Base-by-base conservation (phyloP, 352 stramenopile species). In the Elongisporangium anandrum region DNA sequence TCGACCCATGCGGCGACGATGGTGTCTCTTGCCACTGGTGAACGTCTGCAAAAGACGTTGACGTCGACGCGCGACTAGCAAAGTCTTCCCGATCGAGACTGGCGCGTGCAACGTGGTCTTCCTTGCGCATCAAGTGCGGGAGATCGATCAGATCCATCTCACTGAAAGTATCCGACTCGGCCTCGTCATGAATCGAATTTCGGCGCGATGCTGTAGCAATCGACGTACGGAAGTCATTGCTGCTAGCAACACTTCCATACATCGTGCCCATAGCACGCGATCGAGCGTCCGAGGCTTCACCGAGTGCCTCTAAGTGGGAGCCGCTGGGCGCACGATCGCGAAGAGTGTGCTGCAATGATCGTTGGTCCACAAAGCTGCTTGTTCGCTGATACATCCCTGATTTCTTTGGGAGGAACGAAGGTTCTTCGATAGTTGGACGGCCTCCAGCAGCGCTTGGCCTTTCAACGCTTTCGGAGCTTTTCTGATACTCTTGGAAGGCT, bases 71-170 rank as follows among this genome's bases (percentile, higher is more conserved):
- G 29, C 29, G 29, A 8, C 29, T 41, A 8, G 29, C 29, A 15
- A 41, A 41, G 5, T 52, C 19, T 52, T 52, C 48, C 19, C 48
- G 22, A 26, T 52, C 19, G 48, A 26, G 19, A 52, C 48, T 52
- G 4, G 48, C 10, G 50, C 60, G 57, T 19, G 52, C 48, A 5
- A 54, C 56, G 22, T 66, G 64, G 54, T 88, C 65, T 19, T 83
- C 76, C 10, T 85, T 87, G 49, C 74, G 75, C 77, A 92, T 87
- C 48, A 92, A 61, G 26, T 92, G 81, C 16, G 81, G 81, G 12
- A 92, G 67, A 45, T 88, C 79, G 10, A 77, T 75, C 52, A 92
- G 63, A 47, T 90, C 81, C 63, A 91, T 68, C 54, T 91, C 81
- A 51, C 81, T 92, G 57, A 92, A 92, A 0, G 81, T 87, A 48